A percentile compares a stretch with the other conserved stretches of the same genome.
Evolutionary conservation across 352 stramenopile genomes (phyloP).

Genomic region (Phytophthora sansomeana): DNA sequence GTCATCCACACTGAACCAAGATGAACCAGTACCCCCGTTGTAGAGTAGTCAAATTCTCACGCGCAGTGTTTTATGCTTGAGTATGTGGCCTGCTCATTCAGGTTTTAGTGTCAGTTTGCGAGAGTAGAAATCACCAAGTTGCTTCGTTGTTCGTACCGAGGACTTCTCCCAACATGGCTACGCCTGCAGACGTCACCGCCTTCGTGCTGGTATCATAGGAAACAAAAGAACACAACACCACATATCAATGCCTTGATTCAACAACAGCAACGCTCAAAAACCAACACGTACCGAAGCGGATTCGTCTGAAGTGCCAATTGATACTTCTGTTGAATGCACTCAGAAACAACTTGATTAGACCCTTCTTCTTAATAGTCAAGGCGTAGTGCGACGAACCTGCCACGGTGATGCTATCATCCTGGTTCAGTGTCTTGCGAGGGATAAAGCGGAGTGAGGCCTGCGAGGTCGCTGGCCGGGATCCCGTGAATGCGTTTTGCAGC

Average conservation of each 20-base stretch:
- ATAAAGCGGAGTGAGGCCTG: conserved; percentile 22
- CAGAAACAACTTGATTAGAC: background rate
- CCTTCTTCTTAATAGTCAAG: background rate
- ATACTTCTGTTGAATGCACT: conserved; percentile 53
- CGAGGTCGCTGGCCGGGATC: background rate
- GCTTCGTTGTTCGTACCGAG: conserved; percentile 44
- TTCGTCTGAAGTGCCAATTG: conserved; percentile 59
- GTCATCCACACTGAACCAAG: background rate
- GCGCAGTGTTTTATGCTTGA: conserved; percentile 75
- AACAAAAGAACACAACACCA: background rate
- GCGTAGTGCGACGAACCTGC: conserved; percentile 32
- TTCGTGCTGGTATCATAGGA: conserved; percentile 61
- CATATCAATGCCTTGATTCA: background rate
- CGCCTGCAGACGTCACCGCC: conserved; percentile 62
- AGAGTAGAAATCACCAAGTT: background rate
- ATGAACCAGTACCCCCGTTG: background rate
- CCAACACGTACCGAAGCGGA: conserved; percentile 51
- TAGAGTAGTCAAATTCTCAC: conserved; percentile 30
- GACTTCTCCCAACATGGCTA: conserved; percentile 73
- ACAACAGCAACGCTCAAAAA: background rate
- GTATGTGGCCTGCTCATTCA: conserved; percentile 53
- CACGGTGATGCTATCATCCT: conserved; percentile 40
- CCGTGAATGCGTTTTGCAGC: conserved; percentile 26
- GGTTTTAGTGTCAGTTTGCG: conserved; percentile 1
- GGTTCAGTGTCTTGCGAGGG: background rate